phyloP scores from a whole-genome alignment of 352 stramenopile genomes.

The Blastocystis sp. region DNA sequence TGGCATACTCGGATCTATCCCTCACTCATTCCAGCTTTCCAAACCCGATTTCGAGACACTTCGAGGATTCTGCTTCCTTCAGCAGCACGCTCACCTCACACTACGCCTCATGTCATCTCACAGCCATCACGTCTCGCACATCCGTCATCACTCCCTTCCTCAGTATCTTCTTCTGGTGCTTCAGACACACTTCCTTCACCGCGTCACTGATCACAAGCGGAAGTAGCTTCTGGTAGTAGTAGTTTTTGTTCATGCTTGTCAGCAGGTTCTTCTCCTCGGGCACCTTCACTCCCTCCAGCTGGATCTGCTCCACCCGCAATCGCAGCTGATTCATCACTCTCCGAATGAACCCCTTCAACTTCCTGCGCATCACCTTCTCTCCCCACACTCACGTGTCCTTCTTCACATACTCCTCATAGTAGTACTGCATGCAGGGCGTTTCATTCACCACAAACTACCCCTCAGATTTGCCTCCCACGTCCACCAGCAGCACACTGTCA shows the following conservation, averaged over 20 bases:
- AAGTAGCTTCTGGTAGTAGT: slow-evolving; percentile 40
- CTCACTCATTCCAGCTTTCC: neutral
- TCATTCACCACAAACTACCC: slow-evolving; percentile 1
- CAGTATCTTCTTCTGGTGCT: slow-evolving; percentile 48
- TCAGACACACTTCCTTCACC: slow-evolving; percentile 3
- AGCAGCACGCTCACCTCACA: slow-evolving; percentile 1
- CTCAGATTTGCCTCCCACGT: neutral
- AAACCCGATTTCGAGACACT: slow-evolving; percentile 19
- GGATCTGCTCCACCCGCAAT: neutral
- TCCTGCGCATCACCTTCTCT: neutral
- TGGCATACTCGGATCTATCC: slow-evolving; percentile 37
- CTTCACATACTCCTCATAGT: slow-evolving; percentile 42
- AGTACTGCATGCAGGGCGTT: slow-evolving; percentile 21
- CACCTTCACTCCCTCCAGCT: neutral
- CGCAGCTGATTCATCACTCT: slow-evolving; percentile 1
- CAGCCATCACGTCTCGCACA: neutral
- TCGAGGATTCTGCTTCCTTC: neutral
- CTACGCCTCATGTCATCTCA: neutral
- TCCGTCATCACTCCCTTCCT: slow-evolving; percentile 56
- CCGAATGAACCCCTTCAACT: neutral
- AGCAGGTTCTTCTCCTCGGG: neutral
- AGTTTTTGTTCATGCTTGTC: neutral
- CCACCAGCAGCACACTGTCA: slow-evolving; percentile 4
- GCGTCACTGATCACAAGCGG: slow-evolving; percentile 18
- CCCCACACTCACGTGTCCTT: neutral